Conservation (phyloP, 2,329 filamentous ascomycete species). For the Arthrobotrys iridis region DNA sequence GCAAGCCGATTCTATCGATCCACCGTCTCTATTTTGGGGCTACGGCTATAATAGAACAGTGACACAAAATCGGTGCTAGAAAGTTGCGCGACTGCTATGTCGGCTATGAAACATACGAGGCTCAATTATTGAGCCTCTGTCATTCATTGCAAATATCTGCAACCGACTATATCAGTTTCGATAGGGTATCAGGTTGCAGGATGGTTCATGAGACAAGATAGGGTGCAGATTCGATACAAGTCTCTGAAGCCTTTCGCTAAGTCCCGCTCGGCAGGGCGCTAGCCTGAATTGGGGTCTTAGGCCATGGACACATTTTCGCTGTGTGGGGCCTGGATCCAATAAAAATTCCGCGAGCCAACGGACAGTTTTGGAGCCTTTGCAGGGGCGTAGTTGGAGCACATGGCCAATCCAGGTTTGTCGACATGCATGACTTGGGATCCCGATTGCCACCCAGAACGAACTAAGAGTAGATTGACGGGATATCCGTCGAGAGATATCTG, state of each 20-base stretch:
- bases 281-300: neutral
- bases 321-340: neutral
- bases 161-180: too few species aligned
- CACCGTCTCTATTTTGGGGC: too few species aligned
- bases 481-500: neutral
- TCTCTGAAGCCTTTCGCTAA: too few species aligned
- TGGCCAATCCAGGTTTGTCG: constrained; percentile 19
- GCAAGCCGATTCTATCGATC: too few species aligned
- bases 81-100: too few species aligned
- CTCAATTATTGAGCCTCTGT: too few species aligned
- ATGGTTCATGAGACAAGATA: neutral
- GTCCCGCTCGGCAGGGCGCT: too few species aligned
- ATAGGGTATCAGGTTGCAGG: neutral
- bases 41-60: too few species aligned
- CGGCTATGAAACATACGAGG: too few species aligned
- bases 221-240: neutral
- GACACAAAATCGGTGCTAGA: too few species aligned
- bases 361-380: neutral
- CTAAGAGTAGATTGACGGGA: neutral
- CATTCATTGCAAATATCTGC: too few species aligned
- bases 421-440: constrained; percentile 29
- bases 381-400: constrained; percentile 7
- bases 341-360: constrained; percentile 18
- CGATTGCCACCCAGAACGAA: too few species aligned
- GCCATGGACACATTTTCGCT: neutral